Conservation (phyloP, 192 early-diverging fungal genomes). For the Entomortierella beljakovae region DNA sequence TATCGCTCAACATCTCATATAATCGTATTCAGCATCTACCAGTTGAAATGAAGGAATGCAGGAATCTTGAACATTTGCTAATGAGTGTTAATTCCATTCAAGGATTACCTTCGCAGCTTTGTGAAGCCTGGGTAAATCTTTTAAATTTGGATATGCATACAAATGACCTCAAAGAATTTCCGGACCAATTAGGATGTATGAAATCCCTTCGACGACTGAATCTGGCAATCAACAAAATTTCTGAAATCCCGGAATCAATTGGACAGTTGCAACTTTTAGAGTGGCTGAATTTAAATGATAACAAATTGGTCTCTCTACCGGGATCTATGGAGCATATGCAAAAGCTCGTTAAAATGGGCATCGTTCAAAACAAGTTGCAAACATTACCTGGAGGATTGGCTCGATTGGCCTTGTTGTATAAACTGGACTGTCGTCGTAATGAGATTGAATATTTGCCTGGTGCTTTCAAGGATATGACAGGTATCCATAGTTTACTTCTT, state of each 20-base stretch:
- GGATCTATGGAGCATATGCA: conserved; percentile 46
- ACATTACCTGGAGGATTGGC: conserved; percentile 48
- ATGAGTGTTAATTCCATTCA: conserved; percentile 56
- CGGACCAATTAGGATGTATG: conserved; percentile 22
- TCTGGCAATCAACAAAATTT: conserved; percentile 60
- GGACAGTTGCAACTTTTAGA: conserved; percentile 47
- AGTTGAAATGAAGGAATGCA: conserved; percentile 28
- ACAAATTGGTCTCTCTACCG: conserved; percentile 48
- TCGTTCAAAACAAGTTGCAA: conserved; percentile 59
- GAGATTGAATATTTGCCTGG: conserved; percentile 54
- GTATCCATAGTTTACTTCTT: conserved; percentile 44
- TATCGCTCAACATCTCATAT: conserved; percentile 56
- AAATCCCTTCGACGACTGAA: conserved; percentile 54
- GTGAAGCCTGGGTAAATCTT: conserved; percentile 33
- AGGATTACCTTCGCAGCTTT: conserved; percentile 38
- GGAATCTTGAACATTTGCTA: conserved; percentile 45
- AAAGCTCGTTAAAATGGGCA: conserved; percentile 58
- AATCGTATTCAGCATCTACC: conserved; percentile 55
- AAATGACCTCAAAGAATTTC: conserved; percentile 38
- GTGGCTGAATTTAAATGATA: conserved; percentile 65
- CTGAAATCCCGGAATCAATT: conserved; percentile 45
- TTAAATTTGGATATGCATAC: conserved; percentile 62
- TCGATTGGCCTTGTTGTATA: conserved; percentile 41
- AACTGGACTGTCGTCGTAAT: conserved; percentile 60
- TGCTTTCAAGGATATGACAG: conserved; percentile 47